These are phyloP conservation scores for Phialocephala sp. DNA, from an alignment of 2,329 filamentous ascomycete genomes.

Conservation along the genomic window DNA sequence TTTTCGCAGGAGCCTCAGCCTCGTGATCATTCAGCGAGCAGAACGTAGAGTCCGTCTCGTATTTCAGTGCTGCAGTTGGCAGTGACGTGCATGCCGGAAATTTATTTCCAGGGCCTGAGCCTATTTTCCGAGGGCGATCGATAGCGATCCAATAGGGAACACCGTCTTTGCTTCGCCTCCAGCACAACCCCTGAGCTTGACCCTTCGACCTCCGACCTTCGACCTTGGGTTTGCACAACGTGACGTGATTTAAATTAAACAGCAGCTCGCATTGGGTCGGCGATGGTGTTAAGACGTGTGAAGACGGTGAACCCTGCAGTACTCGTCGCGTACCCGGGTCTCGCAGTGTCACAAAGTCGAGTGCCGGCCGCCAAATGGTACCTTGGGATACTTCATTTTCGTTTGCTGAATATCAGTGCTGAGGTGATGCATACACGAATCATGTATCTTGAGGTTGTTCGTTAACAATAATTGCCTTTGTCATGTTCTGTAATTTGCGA, in stretches of 20 bases:
- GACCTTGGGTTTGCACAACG: too few species aligned
- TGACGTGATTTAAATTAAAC: neutral
- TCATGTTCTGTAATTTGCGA: neutral
- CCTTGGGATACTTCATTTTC: conserved; percentile 1
- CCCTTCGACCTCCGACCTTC: neutral
- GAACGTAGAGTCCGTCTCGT: neutral
- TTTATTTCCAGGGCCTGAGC: conserved; percentile 9
- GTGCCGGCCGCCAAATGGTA: neutral
- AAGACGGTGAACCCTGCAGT: conserved; percentile 5
- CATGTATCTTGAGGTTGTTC: neutral
- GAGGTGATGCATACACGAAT: conserved; percentile 4
- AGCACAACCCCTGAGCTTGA: neutral
- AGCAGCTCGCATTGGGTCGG: neutral
- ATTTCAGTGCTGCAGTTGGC: neutral
- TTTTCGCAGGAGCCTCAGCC: neutral
- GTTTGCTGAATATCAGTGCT: neutral
- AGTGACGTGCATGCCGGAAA: conserved; percentile 6
- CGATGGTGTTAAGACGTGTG: too few species aligned
- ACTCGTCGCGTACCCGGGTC: neutral
- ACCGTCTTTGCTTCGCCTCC: neutral
- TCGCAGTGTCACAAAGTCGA: neutral
- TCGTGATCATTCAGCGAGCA: neutral
- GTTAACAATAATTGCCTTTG: neutral
- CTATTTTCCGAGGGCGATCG: neutral
- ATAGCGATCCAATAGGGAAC: neutral